Evolutionary conservation across 2,329 filamentous ascomycete genomes (phyloP), one percentile per base, ranked within the genome.

Genomic region (Coniella vitis): DNA sequence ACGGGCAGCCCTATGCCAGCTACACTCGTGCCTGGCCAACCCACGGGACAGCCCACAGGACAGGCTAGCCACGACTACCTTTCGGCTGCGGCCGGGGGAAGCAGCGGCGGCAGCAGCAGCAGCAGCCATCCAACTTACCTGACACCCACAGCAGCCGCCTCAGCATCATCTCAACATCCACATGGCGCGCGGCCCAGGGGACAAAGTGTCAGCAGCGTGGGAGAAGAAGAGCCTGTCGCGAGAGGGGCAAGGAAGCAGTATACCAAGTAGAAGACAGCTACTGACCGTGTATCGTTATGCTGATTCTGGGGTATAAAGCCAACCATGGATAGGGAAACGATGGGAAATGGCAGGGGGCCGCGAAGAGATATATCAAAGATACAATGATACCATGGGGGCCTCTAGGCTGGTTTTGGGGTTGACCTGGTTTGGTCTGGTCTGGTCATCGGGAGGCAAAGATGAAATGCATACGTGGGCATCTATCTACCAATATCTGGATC

Each of bases 151-250:
- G 13, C 2, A 16, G 7, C 22, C n/a, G 9, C 22, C 2, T n/a
- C n/a, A 2, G 25, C 38, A 2, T 25, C 22, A 14, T 16, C 16
- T 22, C 40, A 32, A 16, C 39, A 43, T 21, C n/a, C 29, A n/a
- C 21, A 41, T 5, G 51, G 51, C 1, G 51, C 51, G 9, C 43
- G 51, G 17, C 21, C 39, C 17, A 34, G 51, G 13, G 51, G 51
- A 3, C 47, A 38, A 3, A 53, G 51, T 17, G 47, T 53, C 17
- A 50, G 47, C 9, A 31, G 36, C n/a, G 47, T 40, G 10, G 47
- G 38, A 19, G 47, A 35, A 17, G 38, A 36, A 4, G 39, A 45
- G 40, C 14, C 31, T 16, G 20, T 38, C 13, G 43, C 37, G 39
- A 38, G 17, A 34, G 36, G 22, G 10, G 47, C 34, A 20, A 40